Evolutionary conservation across 768 basidiomycete species (phyloP).

Genomic region (Lactarius hengduanensis): DNA sequence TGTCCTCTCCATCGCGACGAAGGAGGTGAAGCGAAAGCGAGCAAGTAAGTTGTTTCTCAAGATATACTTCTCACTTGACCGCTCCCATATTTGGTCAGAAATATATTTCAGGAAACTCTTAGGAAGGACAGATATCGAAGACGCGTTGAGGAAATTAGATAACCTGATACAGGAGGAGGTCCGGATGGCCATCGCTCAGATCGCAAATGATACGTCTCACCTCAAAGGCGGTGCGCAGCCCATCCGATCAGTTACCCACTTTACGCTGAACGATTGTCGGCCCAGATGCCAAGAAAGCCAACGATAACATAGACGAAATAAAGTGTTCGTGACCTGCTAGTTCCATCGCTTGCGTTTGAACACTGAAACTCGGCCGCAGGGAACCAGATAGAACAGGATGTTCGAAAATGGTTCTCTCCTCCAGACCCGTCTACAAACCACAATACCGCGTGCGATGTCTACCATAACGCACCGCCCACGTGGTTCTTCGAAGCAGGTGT

Average conservation of each 20-base stretch:
- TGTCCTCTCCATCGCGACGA: slow-evolving; percentile 10
- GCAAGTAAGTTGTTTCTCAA: background rate
- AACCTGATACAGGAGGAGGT: background rate
- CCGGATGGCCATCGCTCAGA: background rate
- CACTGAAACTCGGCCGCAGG: background rate
- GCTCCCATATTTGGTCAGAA: background rate
- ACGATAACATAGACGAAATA: background rate
- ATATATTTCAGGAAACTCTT: slow-evolving; percentile 6
- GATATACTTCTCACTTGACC: background rate
- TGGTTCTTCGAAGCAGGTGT: background rate
- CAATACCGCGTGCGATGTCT: background rate
- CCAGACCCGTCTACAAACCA: background rate
- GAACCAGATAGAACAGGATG: background rate
- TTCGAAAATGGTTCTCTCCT: background rate
- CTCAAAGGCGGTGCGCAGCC: background rate
- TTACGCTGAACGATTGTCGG: no score
- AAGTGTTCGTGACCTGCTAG: background rate
- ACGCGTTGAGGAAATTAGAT: background rate
- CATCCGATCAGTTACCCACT: background rate
- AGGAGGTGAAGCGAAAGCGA: background rate
- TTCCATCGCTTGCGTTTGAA: no score
- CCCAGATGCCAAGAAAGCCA: background rate
- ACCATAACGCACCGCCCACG: background rate
- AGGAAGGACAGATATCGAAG: slow-evolving; percentile 6
- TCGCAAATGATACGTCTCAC: background rate